Conservation (phyloP, 225 moss, liverwort and hornwort genomes). For the Polytrichum commune region DNA sequence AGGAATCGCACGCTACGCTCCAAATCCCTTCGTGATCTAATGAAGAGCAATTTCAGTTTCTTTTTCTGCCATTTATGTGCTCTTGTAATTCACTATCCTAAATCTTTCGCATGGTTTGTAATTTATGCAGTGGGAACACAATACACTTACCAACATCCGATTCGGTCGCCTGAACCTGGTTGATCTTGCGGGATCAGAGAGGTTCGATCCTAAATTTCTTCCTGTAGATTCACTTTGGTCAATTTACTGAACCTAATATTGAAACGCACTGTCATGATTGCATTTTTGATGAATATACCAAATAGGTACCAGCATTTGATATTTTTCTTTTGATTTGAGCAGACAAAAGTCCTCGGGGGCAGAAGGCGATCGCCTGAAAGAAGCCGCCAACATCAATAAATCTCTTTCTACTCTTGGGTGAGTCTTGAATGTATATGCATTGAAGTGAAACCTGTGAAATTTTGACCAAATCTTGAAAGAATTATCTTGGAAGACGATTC, state of each 20-base stretch:
- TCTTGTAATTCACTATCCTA: not conserved
- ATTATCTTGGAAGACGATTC: too few species aligned
- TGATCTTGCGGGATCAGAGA: slow-evolving; percentile 95
- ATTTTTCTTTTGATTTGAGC: slow-evolving; percentile 2
- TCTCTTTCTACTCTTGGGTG: slow-evolving; percentile 97
- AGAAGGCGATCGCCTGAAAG: slow-evolving; percentile 94
- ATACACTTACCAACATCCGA: slow-evolving; percentile 82
- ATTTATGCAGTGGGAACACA: slow-evolving; percentile 71
- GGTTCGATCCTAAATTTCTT: slow-evolving; percentile 34
- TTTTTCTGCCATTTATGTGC: too few species aligned
- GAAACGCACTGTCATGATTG: not conserved
- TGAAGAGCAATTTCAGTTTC: too few species aligned
- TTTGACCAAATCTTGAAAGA: too few species aligned
- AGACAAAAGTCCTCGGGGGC: slow-evolving; percentile 93
- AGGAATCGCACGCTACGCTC: not conserved
- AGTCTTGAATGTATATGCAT: not conserved
- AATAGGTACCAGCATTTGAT: not conserved
- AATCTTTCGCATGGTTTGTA: not conserved
- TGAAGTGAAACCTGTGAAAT: not conserved
- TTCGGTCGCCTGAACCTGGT: slow-evolving; percentile 91
- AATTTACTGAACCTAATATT: not conserved
- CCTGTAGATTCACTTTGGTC: not conserved
- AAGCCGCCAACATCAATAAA: slow-evolving; percentile 98
- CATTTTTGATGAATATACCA: not conserved
- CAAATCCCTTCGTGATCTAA: not conserved